Evolutionary conservation across 192 early-diverging fungal genomes (phyloP), one percentile per base, ranked within the genome.

Genomic region (Backusella westeae): DNA sequence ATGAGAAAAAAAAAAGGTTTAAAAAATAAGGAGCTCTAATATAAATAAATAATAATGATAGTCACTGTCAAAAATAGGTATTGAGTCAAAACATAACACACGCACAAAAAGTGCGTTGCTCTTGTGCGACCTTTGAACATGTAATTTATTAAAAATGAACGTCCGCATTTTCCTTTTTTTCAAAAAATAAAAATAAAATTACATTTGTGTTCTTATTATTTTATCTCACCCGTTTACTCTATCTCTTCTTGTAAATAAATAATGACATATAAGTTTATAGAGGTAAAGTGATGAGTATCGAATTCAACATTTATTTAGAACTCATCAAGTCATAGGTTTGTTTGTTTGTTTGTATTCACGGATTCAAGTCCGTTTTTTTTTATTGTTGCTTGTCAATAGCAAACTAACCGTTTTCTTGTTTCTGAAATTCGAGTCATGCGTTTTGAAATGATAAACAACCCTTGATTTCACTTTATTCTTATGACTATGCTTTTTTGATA

Each of bases 11-110:
- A 56, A 59, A 53, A 53, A 32, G 23, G 10, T 26, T 26, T 14
- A 56, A 12, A 59, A 23, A 59, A 59, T 59, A 59, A 59, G 56
- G 56, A 63, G 56, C 56, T 21, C n/a, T 6, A 56, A 63, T 63
- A 63, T 63, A 59, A 59, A 59, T 59, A 59, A 59, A 59, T 59
- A 59, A 59, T 59, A 63, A 63, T 63, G 23, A 63, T 63, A 63
- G 56, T 63, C 56, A 63, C 56, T 63, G 56, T 63, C 56, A 63
- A 63, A 53, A 53, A 63, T 29, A 10, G 26, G 56, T 26, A 63
- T 63, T 29, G 7, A 63, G 56, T 63, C 56, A 63, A 63, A 63
- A 63, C 56, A 29, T 19, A 63, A 26, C 56, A 63, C 56, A 63
- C 26, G 56, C 23, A 63, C 56, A 63, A 63, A 63, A 63, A 59